Base-by-base conservation (phyloP, 2,329 filamentous ascomycete genomes). In the Cordyceps cicadae region DNA sequence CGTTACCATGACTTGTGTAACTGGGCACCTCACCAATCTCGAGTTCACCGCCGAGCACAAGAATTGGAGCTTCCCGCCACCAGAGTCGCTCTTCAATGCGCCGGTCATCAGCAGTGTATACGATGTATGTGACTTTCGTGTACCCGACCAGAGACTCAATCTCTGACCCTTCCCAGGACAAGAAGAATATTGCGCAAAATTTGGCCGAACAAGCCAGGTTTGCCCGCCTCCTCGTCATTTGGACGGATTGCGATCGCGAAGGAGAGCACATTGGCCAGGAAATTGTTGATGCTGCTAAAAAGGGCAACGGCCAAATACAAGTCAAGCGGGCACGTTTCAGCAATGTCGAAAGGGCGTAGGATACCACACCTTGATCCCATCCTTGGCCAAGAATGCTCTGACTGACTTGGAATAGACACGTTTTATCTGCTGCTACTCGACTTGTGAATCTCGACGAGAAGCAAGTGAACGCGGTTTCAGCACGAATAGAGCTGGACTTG, bases 211-310 rank as follows among this genome's bases (percentile, higher is more conserved):
- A 96, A 72, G 93, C 94, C 19, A 82, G 82, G 63, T 82, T 83
- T 70, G 81, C 86, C n/a, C 83, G 81, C 60, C 85, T 87, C 14
- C 79, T 99, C 37, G 93, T 95, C 73, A 97, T 99, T 67, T 99
- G 94, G 94, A 99, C 94, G 0, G 94, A 99, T 80, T 97, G 94
- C 74, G 94, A 99, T 79, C 86, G 92, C 60, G 94, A 99, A 79
- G 94, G 94, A 41, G 94, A 99, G 72, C 89, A 97, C 70, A 99
- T 99, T 66, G 94, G 94, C 7, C 82, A 88, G 45, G 93, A 99
- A 72, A 93, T 99, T 63, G 87, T 91, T 50, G 83, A 89, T 57
- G 87, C 93, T 62, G 94, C 94, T 5, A 78, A 80, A 52, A 85
- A 86, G 68, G 87, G 84, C 11, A 97, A 97, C 64, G 74, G 80